Base-by-base conservation (phyloP, 2,329 filamentous ascomycete genomes). In the Dothideomycetes sp. region DNA sequence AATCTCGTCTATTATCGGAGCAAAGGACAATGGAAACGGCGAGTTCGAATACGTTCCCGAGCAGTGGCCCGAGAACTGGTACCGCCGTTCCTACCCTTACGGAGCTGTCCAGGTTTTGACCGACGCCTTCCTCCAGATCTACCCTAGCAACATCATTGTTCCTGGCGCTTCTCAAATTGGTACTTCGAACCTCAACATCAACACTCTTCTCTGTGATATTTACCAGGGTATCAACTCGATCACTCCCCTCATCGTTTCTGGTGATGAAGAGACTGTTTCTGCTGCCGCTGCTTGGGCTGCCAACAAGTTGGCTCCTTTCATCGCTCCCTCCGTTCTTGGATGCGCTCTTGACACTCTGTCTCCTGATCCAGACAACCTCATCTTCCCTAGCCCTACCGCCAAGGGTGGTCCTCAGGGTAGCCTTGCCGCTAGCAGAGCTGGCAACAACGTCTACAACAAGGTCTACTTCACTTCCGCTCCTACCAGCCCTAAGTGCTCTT, bases 401-500 rank as follows among this genome's bases (percentile, higher is more conserved):
- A 42, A 49, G 1, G 59, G 59, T 36, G 59, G 59, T 0, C 59
- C 58, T 15, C 33, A 51, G 6, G 53, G 49, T 10, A 47, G 50
- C 17, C 54, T 56, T 16, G 49, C 50, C 12, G 46, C 41, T 16
- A 30, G 45, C 10, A 57, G 56, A 25, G 53, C 53, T 18, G 57
- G 59, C 5, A 53, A 60, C 44, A 60, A 63, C 36, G 55, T 58
- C 1, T 62, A 60, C 45, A 50, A 56, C 48, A 57, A 59, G 48
- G 49, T 53, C 4, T 62, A 62, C 46, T 59, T 59, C 43, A 38
- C 29, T 3, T 37, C 39, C 7, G 49, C 53, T 6, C 59, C 57
- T 4, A 42, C 24, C 19, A 19, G 12, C 6, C 39, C 39, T n/a
- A n/a, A 13, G 4, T 42, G 39, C 29, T 18, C 29, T 37, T 36